Percentiles rank a stretch among this genome's conserved stretches.
These are phyloP conservation scores for Sporothrix globosa DNA, from an alignment of 2,329 filamentous ascomycete species.

Conservation along the genomic window DNA sequence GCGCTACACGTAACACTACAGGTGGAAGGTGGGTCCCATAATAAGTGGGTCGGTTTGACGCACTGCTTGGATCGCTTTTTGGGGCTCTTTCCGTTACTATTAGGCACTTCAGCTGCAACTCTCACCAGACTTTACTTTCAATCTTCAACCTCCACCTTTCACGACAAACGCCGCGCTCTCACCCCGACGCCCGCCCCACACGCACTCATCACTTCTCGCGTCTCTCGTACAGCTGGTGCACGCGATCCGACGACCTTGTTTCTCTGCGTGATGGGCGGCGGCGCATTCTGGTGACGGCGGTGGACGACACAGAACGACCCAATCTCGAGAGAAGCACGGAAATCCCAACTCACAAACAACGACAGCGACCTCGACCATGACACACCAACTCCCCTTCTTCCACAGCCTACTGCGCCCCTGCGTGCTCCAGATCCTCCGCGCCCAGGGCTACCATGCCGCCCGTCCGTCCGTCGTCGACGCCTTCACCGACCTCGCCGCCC, in stretches of 20 bases:
- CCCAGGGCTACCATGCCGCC: conserved; percentile 84
- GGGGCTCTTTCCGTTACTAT: not conserved
- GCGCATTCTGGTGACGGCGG: conserved; percentile 18
- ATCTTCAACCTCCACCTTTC: not conserved
- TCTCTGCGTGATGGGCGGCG: conserved; percentile 18
- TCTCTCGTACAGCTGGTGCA: not conserved
- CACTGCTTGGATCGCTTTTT: not conserved
- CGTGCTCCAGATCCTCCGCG: conserved; percentile 87
- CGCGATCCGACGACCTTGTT: not conserved
- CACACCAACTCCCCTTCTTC: conserved; percentile 54
- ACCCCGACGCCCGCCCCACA: not conserved
- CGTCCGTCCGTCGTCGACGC: conserved; percentile 82
- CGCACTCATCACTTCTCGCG: not conserved
- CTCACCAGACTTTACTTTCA: not conserved
- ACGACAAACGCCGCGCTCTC: not conserved
- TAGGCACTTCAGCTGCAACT: not conserved
- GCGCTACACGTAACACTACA: conserved; percentile 15
- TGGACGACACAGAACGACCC: not conserved
- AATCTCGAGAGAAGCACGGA: too few relatives aligned
- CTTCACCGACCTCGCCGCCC: conserved; percentile 81
- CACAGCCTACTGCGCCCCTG: conserved; percentile 83
- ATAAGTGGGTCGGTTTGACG: conserved; percentile 21
- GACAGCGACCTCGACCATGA: conserved; percentile 43
- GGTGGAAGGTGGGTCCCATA: conserved; percentile 4
- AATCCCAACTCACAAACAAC: not conserved